Evolutionary conservation across 306 rosid species (phyloP).

Genomic region (Gynostemma pentaphyllum): DNA sequence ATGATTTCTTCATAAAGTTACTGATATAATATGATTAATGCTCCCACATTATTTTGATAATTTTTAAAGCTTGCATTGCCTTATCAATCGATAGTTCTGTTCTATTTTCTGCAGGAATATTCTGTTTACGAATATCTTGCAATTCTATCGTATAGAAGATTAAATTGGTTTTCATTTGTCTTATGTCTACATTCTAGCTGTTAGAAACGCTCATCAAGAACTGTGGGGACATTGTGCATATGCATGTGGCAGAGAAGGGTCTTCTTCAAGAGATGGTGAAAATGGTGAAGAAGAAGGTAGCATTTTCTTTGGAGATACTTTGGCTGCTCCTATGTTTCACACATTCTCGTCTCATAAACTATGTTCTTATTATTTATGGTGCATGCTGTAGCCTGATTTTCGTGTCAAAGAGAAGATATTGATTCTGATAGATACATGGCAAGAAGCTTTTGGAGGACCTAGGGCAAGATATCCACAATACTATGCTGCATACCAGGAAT

Average conservation of each 20-base stretch:
- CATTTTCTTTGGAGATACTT: constrained; percentile 13
- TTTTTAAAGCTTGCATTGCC: too few relatives aligned
- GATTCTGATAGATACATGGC: constrained; percentile 87
- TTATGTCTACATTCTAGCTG: constrained; percentile 36
- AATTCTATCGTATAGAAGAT: constrained; percentile 17
- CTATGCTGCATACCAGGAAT: constrained; percentile 83
- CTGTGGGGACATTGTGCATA: constrained; percentile 94
- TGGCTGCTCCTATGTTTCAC: constrained; percentile 13
- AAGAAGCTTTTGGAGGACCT: constrained; percentile 97
- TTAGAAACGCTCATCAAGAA: constrained; percentile 89
- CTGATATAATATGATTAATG: neutral
- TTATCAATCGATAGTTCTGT: neutral
- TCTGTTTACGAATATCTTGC: constrained; percentile 11
- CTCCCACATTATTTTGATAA: too few relatives aligned
- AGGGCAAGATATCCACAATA: constrained; percentile 96
- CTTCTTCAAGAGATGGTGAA: constrained; percentile 91
- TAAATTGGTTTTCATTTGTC: constrained; percentile 32
- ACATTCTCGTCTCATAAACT: constrained; percentile 5
- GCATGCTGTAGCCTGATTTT: constrained; percentile 60
- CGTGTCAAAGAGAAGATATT: constrained; percentile 91
- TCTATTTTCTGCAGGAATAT: neutral
- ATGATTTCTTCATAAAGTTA: neutral
- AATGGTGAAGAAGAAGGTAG: constrained; percentile 83
- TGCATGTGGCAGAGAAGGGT: constrained; percentile 97
- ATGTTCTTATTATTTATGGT: constrained; percentile 25